Conservation (phyloP, 805 yeast genomes). For the Candida dendrica region DNA sequence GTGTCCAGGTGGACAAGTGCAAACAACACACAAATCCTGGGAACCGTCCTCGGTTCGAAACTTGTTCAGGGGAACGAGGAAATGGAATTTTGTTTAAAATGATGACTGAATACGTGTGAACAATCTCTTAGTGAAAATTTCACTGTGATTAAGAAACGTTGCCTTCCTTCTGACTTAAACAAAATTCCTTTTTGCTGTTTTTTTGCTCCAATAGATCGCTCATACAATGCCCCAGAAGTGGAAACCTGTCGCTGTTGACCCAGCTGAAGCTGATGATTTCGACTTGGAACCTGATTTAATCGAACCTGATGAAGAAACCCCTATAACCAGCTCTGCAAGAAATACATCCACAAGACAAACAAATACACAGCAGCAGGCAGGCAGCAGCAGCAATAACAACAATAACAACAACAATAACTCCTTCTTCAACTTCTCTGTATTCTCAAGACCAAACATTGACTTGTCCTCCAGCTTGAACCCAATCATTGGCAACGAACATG, state of each 20-base stretch:
- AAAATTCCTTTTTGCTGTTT: not conserved
- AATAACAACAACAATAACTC: constrained; percentile 6
- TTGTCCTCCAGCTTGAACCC: constrained; percentile 24
- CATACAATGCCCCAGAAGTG: constrained; percentile 15
- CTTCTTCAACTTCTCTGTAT: constrained; percentile 22
- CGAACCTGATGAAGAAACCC: constrained; percentile 17
- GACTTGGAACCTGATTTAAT: constrained; percentile 21
- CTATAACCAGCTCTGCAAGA: not conserved
- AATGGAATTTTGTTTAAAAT: constrained; percentile 5
- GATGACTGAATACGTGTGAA: constrained; percentile 22
- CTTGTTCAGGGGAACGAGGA: not conserved
- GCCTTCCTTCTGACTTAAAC: constrained; percentile 20
- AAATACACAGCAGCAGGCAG: constrained; percentile 1
- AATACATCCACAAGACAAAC: not conserved
- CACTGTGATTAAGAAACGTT: constrained; percentile 23
- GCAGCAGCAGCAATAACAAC: constrained; percentile 2
- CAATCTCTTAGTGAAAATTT: constrained; percentile 22
- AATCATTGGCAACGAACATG: constrained; percentile 21
- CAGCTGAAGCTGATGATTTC: constrained; percentile 21
- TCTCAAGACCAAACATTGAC: constrained; percentile 24
- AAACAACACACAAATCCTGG: not conserved
- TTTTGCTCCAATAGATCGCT: not conserved
- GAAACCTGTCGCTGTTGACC: constrained; percentile 21
- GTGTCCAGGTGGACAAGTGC: not conserved
- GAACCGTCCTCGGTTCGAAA: not conserved